Conservation (phyloP, 1,284 basidiomycete genomes). For the Fistulinella cinereoalba region DNA sequence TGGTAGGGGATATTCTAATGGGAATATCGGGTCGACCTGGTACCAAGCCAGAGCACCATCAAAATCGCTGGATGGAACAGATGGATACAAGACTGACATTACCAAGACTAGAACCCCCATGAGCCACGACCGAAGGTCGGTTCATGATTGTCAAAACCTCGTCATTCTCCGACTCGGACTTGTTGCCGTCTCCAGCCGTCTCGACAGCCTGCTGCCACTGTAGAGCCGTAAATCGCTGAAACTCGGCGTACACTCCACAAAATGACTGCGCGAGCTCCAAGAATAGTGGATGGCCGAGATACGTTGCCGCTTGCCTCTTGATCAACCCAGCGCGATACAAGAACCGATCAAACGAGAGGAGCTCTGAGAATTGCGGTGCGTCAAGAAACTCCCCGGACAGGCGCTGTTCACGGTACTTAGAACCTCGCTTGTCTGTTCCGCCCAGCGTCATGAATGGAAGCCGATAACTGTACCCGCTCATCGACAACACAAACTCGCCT, state of each 20-base stretch:
- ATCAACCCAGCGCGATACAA: conserved; percentile 41
- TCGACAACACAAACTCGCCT: conserved; percentile 43
- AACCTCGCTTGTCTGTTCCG: not conserved
- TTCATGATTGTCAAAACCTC: conserved; percentile 3
- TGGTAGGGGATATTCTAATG: conserved; percentile 24
- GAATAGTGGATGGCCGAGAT: conserved; percentile 47
- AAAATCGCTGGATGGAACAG: not conserved
- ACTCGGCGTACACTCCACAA: conserved; percentile 28
- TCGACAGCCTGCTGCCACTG: conserved; percentile 12
- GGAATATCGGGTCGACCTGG: conserved; percentile 17
- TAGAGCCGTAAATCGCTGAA: conserved; percentile 18
- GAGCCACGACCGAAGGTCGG: conserved; percentile 5
- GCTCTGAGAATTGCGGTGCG: conserved; percentile 39
- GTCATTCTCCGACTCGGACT: not conserved
- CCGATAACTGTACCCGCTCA: conserved; percentile 43
- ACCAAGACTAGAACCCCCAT: not conserved
- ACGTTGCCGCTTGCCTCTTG: conserved; percentile 36
- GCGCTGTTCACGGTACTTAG: not conserved
- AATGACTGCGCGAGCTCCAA: conserved; percentile 40
- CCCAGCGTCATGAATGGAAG: conserved; percentile 55
- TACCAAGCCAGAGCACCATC: conserved; percentile 2
- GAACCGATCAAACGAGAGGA: conserved; percentile 49
- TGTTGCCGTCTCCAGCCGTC: too few species aligned
- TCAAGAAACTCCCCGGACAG: conserved; percentile 27
- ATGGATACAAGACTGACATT: not conserved